A percentile compares a stretch with the other conserved stretches of the same genome.
Evolutionary conservation across 1,284 basidiomycete species (phyloP).

Genomic region (Cutaneotrichosporon dermatis): DNA sequence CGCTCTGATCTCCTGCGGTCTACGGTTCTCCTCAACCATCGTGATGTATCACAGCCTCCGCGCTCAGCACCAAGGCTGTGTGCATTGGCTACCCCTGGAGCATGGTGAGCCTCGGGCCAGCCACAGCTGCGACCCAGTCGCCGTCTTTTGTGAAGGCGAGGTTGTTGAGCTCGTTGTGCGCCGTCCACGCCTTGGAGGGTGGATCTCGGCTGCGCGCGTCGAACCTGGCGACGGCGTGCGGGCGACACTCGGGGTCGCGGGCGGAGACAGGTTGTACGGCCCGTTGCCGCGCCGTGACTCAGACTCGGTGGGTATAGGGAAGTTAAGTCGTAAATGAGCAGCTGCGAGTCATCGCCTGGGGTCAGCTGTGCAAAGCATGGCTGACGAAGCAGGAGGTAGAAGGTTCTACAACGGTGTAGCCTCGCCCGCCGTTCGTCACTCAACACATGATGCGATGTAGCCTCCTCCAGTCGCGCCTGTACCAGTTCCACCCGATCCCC

Average conservation of each 20-base stretch:
- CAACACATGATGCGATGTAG: conserved; percentile 77
- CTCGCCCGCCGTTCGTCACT: conserved; percentile 18
- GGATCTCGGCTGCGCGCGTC: conserved; percentile 50
- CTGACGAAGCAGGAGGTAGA: not conserved
- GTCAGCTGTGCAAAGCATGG: not conserved
- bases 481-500: conserved; percentile 59
- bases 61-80: not conserved
- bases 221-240: conserved; percentile 54
- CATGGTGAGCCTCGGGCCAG: conserved; percentile 74
- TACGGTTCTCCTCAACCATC: no score
- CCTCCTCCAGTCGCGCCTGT: conserved; percentile 59
- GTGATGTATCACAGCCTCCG: not conserved
- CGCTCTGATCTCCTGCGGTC: no score
- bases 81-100: conserved; percentile 52
- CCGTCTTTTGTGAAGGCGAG: conserved; percentile 67
- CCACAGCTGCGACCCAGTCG: conserved; percentile 86
- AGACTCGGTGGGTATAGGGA: conserved; percentile 29
- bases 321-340: conserved; percentile 79
- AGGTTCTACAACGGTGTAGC: no score
- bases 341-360: conserved; percentile 82
- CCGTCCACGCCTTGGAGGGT: conserved; percentile 80
- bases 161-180: conserved; percentile 73
- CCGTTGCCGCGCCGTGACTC: conserved; percentile 11
- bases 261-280: conserved; percentile 24
- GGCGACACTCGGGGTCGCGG: conserved; percentile 59